A percentile compares a stretch with the other conserved stretches of the same genome.
Conservation (phyloP, 1,284 basidiomycete genomes). For the Porodaedalea pini region DNA sequence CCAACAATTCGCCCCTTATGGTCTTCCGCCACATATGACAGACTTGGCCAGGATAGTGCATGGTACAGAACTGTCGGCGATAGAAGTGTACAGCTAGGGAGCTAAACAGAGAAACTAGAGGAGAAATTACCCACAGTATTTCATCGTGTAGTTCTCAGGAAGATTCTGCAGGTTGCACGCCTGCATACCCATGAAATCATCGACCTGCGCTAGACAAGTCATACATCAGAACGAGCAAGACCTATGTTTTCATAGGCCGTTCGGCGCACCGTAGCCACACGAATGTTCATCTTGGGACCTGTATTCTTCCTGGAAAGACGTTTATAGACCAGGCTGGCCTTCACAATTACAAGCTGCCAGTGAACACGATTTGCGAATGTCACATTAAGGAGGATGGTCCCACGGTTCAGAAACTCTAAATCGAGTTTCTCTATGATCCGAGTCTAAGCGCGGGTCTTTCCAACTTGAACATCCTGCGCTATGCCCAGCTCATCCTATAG, state of each 20-base stretch:
- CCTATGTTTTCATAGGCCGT: too few relatives aligned
- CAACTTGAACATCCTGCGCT: too few relatives aligned
- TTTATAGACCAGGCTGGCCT: too few relatives aligned
- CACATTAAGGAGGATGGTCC: too few relatives aligned
- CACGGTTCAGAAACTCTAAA: too few relatives aligned
- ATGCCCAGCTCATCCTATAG: too few relatives aligned
- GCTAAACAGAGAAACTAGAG: not conserved
- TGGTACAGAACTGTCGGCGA: slow-evolving; percentile 76
- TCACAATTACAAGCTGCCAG: too few relatives aligned
- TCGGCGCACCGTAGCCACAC: slow-evolving; percentile 7
- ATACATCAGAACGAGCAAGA: not conserved
- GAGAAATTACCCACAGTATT: slow-evolving; percentile 65
- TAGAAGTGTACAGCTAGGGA: not conserved
- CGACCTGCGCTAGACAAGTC: slow-evolving; percentile 37
- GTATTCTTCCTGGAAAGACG: too few relatives aligned
- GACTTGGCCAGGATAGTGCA: slow-evolving; percentile 86
- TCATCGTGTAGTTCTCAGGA: slow-evolving; percentile 85
- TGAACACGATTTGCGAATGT: too few relatives aligned
- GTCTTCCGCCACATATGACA: slow-evolving; percentile 94
- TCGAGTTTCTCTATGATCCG: too few relatives aligned
- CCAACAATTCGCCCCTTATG: slow-evolving; percentile 87
- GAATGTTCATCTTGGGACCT: slow-evolving; percentile 6
- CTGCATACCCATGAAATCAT: slow-evolving; percentile 86
- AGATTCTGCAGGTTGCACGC: slow-evolving; percentile 86
- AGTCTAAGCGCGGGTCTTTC: too few relatives aligned